These are phyloP conservation scores for Emiliania huxleyi DNA, from an alignment of 78 protist genomes.

Conservation along the genomic window DNA sequence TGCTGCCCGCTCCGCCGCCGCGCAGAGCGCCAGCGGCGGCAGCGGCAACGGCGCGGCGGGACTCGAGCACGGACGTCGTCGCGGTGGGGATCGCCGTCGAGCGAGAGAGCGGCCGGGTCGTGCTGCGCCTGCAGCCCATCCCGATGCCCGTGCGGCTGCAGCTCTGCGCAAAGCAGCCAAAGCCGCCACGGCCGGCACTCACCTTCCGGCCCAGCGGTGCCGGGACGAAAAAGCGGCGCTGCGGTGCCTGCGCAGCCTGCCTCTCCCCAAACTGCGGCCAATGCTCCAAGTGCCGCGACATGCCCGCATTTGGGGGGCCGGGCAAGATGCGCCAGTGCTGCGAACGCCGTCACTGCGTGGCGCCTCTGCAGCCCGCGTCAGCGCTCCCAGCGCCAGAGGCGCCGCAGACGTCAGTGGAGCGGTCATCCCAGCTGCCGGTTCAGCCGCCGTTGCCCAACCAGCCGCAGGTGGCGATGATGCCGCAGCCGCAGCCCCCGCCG, in stretches of 20 bases:
- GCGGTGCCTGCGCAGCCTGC: background rate
- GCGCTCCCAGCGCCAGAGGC: background rate
- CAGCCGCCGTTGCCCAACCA: too few relatives aligned
- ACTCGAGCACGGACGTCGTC: background rate
- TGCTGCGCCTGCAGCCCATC: background rate
- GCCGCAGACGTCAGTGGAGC: background rate
- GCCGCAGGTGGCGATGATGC: too few relatives aligned
- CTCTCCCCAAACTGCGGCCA: background rate
- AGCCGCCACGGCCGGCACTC: background rate
- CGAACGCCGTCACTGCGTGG: background rate
- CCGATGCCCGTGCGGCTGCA: background rate
- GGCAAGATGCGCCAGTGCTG: background rate
- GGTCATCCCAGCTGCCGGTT: too few relatives aligned
- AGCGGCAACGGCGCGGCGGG: background rate
- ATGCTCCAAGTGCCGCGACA: background rate
- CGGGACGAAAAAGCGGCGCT: background rate
- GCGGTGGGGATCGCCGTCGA: background rate
- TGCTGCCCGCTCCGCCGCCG: background rate
- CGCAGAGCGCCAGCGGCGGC: background rate
- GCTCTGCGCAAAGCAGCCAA: background rate
- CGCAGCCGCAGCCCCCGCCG: too few relatives aligned
- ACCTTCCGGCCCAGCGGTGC: background rate
- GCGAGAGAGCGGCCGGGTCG: background rate
- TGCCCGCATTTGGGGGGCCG: background rate
- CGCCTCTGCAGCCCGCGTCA: background rate